Conservation (phyloP, 2,329 filamentous ascomycete genomes). For the Colletotrichum lupini region DNA sequence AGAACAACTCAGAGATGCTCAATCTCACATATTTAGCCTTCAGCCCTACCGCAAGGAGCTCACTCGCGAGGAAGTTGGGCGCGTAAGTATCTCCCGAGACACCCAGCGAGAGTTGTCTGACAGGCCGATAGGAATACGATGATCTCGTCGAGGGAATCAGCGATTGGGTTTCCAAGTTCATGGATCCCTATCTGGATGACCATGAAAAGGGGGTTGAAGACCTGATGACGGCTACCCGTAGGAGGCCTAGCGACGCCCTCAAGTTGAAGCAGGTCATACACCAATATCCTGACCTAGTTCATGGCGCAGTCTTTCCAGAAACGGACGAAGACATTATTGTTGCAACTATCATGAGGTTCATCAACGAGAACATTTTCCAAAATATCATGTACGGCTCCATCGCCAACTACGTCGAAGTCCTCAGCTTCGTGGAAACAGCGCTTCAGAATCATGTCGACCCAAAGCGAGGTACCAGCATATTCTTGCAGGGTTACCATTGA, state of each 20-base stretch:
- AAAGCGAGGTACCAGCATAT: conserved; percentile 46
- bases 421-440: conserved; percentile 47
- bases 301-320: conserved; percentile 46
- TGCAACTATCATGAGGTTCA: conserved; percentile 48
- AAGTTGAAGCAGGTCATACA: conserved; percentile 42
- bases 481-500: not conserved
- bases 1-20: conserved; percentile 47
- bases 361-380: conserved; percentile 50
- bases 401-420: conserved; percentile 39
- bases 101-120: conserved; percentile 25
- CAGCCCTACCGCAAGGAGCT: conserved; percentile 53
- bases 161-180: conserved; percentile 50
- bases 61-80: conserved; percentile 48
- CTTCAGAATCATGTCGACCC: conserved; percentile 50
- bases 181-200: conserved; percentile 45
- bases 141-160: conserved; percentile 46
- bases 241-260: conserved; percentile 40
- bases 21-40: conserved; percentile 54
- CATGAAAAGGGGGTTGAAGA: conserved; percentile 39
- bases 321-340: conserved; percentile 51
- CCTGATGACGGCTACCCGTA: conserved; percentile 38
- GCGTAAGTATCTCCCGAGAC: conserved; percentile 40
- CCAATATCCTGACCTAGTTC: conserved; percentile 45
- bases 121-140: conserved; percentile 46
- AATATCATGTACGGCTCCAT: conserved; percentile 44